These are phyloP conservation scores for Curvularia sp. DNA, from an alignment of 2,329 filamentous ascomycete species.

Conservation along the genomic window DNA sequence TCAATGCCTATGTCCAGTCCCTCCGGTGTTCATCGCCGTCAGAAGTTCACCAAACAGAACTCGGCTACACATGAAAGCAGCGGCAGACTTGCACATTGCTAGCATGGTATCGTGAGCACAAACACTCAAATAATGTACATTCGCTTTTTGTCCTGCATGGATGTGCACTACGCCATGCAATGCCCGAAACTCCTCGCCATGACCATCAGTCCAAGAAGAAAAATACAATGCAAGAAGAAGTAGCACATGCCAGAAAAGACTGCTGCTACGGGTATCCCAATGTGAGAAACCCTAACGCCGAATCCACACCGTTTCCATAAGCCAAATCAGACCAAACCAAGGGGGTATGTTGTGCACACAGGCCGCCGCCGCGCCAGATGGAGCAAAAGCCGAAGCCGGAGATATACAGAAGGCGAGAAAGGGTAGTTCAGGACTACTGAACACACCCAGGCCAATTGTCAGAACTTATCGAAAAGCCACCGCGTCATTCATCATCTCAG, in stretches of 20 bases:
- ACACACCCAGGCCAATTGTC: slow-evolving; percentile 13
- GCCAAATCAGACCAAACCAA: slow-evolving; percentile 26
- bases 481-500: slow-evolving; percentile 17
- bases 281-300: slow-evolving; percentile 38
- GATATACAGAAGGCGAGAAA: slow-evolving; percentile 32
- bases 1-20: background rate
- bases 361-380: slow-evolving; percentile 31
- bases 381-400: slow-evolving; percentile 34
- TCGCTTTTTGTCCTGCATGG: slow-evolving; percentile 30
- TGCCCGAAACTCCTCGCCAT: slow-evolving; percentile 42
- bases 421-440: slow-evolving; percentile 11
- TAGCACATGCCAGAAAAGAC: slow-evolving; percentile 26
- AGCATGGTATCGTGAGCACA: slow-evolving; percentile 13
- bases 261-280: slow-evolving; percentile 41
- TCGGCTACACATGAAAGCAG: background rate
- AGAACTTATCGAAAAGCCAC: slow-evolving; percentile 7
- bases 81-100: slow-evolving; percentile 16
- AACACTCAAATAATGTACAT: slow-evolving; percentile 35
- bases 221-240: slow-evolving; percentile 34
- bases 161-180: slow-evolving; percentile 36
- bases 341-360: slow-evolving; percentile 30
- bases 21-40: background rate
- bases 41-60: background rate
- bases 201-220: slow-evolving; percentile 30
- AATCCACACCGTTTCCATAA: slow-evolving; percentile 31